Percentiles rank a stretch among this genome's conserved stretches.
Evolutionary conservation across 176 grass and related monocot species (phyloP).

Genomic region (Pharus latifolius): DNA sequence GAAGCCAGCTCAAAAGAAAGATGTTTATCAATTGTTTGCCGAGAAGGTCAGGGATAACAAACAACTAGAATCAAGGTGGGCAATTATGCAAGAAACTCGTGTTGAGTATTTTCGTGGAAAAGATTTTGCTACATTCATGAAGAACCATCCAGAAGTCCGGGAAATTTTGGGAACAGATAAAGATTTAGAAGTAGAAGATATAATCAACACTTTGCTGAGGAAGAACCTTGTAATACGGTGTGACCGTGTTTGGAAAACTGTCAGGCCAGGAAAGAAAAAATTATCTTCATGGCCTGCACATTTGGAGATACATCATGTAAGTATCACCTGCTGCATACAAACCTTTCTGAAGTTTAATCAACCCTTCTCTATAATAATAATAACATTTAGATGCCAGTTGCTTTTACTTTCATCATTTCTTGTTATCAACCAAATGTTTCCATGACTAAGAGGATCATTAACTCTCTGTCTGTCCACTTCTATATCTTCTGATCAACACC

Average conservation of each 20-base stretch:
- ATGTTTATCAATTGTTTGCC: conserved; percentile 83
- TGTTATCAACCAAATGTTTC: background rate
- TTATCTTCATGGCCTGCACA: conserved; percentile 98
- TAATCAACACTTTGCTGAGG: conserved; percentile 62
- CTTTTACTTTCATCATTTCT: background rate
- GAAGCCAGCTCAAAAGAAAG: conserved; percentile 65
- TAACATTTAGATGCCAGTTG: background rate
- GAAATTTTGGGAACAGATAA: conserved; percentile 77
- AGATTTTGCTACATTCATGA: conserved; percentile 79
- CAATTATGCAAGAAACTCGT: conserved; percentile 98
- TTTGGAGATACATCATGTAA: conserved; percentile 86
- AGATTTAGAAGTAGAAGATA: conserved; percentile 78
- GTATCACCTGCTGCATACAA: background rate
- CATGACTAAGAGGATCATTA: background rate
- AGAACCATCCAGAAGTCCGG: conserved; percentile 76
- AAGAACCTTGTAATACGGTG: conserved; percentile 87
- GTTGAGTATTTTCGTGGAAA: conserved; percentile 99
- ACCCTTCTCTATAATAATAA: background rate
- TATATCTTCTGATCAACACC: background rate
- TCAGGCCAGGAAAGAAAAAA: conserved; percentile 96
- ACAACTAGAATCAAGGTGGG: conserved; percentile 93
- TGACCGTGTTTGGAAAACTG: conserved; percentile 85
- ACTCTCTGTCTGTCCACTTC: background rate
- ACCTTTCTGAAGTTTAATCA: background rate
- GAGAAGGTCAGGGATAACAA: conserved; percentile 99